Evolutionary conservation across 176 grass and related monocot species (phyloP).

Genomic region (Triticum urartu): DNA sequence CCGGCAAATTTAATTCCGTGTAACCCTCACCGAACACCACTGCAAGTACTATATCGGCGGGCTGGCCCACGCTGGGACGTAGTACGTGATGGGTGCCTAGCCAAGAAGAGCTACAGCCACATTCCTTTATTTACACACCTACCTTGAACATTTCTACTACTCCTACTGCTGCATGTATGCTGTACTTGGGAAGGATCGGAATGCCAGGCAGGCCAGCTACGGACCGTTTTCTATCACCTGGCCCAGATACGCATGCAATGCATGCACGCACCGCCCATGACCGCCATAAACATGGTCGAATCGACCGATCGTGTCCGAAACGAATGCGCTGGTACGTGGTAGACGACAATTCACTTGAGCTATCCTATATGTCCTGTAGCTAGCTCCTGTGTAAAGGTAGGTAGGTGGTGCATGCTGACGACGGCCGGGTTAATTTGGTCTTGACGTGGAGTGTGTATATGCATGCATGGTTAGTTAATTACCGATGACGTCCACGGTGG

Average conservation of each 20-base stretch:
- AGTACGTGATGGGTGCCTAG: neutral
- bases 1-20: slow-evolving; percentile 20
- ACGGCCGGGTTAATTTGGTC: neutral
- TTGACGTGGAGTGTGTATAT: neutral
- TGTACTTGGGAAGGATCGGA: neutral
- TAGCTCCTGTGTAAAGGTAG: neutral
- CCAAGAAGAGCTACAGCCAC: neutral
- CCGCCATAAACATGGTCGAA: neutral
- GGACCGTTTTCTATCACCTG: neutral
- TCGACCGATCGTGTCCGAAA: neutral
- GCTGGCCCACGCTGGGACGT: slow-evolving; percentile 9
- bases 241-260: slow-evolving; percentile 4
- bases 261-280: slow-evolving; percentile 6
- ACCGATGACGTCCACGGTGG: slow-evolving; percentile 94
- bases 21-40: slow-evolving; percentile 20
- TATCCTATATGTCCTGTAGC: neutral
- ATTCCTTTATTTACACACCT: neutral
- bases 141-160: slow-evolving; percentile 1
- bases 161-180: neutral
- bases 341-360: neutral
- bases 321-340: neutral
- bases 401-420: neutral
- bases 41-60: neutral
- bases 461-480: neutral
- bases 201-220: neutral